These are phyloP conservation scores for Ligustrum vulgare DNA, from an alignment of 257 asterid species.

Conservation along the genomic window DNA sequence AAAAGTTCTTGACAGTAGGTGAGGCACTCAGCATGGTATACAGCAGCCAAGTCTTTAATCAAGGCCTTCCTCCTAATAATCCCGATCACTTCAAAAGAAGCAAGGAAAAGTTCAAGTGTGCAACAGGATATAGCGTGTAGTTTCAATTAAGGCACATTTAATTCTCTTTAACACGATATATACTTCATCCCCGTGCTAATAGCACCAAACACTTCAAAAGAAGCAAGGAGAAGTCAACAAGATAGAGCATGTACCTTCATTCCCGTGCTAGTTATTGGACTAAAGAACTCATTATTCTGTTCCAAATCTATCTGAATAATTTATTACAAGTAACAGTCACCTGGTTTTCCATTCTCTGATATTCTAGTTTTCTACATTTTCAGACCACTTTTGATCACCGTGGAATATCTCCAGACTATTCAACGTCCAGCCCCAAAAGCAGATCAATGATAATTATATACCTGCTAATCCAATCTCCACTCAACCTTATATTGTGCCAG, in stretches of 20 bases:
- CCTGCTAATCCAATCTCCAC: too few species aligned
- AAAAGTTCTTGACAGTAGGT: constrained; percentile 84
- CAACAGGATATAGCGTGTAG: neutral
- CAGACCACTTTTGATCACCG: too few species aligned
- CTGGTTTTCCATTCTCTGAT: too few species aligned
- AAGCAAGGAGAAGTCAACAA: neutral
- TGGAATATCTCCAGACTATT: too few species aligned
- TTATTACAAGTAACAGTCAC: too few species aligned
- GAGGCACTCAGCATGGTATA: constrained; percentile 92
- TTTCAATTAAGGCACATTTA: neutral
- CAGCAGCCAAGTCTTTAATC: constrained; percentile 87
- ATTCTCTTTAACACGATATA: neutral
- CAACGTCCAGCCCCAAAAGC: too few species aligned
- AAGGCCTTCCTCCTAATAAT: constrained; percentile 84
- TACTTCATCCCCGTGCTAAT: constrained; percentile 32
- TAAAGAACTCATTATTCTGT: too few species aligned
- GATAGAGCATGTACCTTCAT: neutral
- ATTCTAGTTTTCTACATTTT: too few species aligned
- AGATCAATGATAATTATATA: too few species aligned
- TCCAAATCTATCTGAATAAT: too few species aligned
- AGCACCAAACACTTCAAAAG: constrained; percentile 69
- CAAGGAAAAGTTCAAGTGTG: neutral
- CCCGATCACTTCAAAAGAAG: constrained; percentile 67
- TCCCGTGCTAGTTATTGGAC: too few species aligned
- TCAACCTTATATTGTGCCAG: too few species aligned